Base-by-base conservation (phyloP, 2,329 filamentous ascomycete genomes). In the Cylindrodendrum hubeiense region DNA sequence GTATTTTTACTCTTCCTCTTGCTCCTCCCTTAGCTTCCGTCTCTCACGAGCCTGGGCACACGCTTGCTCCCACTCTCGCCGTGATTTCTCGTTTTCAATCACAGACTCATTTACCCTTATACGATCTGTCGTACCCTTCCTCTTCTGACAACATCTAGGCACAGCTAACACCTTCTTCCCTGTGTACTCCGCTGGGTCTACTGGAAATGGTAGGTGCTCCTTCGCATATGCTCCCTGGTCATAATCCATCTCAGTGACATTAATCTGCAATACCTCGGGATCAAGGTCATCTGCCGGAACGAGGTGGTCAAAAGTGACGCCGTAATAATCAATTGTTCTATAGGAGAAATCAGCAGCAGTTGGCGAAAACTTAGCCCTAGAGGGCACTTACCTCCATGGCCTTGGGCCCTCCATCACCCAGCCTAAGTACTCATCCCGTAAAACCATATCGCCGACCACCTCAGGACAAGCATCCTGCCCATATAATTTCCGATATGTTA, bases 261-360 rank as follows among this genome's bases (percentile, higher is more conserved):
- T 82, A 47, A 83, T 79, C 67, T 80, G 77, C 21, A 83, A 65
- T 1, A 82, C 79, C 61, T 83, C 79, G n/a, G 79, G 81, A 64
- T 80, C 69, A 26, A 28, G 19, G n/a, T n/a, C n/a, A 53, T 79
- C 67, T 6, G 58, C 13, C 3, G 78, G 77, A 51, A 82, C 78
- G 28, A 78, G 71, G 59, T 82, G 75, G 65, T 83, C 79, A 66
- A 83, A 83, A 19, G 79, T 81, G 43, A 82, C 77, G 30, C 79
- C 76, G 61, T 82, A 81, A 60, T 80, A 81, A 69, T 82, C 65
- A 54, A 71, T 71, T 15, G 47, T 22, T 17, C 63, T 68, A 41
- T 33, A 19, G n/a, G 43, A 33, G n/a, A 1, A 41, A 9, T 21
- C 7, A 41, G 39, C 39, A 3, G 9, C n/a, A 19, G 37, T 46